Evolutionary conservation across 2,329 filamentous ascomycete genomes (phyloP).

Genomic region (Clonostachys chloroleuca): DNA sequence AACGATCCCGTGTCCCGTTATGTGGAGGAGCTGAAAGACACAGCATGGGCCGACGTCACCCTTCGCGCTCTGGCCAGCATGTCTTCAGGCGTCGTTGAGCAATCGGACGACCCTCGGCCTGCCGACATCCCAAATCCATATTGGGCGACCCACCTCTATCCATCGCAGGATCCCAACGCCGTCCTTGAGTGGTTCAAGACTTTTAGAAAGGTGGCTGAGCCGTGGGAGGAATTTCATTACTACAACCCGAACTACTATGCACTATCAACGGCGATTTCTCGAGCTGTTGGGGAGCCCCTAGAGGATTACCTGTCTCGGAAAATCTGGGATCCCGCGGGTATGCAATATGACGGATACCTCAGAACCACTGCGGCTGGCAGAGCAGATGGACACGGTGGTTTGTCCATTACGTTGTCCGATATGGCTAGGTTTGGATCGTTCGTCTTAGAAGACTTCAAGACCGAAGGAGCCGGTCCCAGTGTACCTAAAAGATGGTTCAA

Average conservation of each 20-base stretch:
- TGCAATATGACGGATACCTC: not conserved
- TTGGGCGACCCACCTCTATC: not conserved
- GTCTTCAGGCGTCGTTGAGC: not conserved
- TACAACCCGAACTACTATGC: not conserved
- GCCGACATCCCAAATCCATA: not conserved
- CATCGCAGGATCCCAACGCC: not conserved
- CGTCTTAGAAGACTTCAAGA: not conserved
- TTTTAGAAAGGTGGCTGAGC: not conserved
- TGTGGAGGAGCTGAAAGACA: not conserved
- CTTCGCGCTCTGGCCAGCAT: not conserved
- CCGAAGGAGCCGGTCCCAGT: too few species aligned
- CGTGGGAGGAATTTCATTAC: not conserved
- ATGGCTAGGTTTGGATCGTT: not conserved
- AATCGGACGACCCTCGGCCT: not conserved
- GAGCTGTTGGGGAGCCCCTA: not conserved
- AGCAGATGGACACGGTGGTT: not conserved
- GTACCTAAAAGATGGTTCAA: too few species aligned
- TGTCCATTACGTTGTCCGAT: not conserved
- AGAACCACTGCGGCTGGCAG: not conserved
- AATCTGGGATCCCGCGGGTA: not conserved
- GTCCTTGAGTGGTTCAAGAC: not conserved
- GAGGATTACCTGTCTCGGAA: not conserved
- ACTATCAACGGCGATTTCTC: not conserved
- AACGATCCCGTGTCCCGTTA: not conserved
- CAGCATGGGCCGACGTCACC: not conserved